phyloP scores from a whole-genome alignment of 2,329 filamentous ascomycete genomes.

The Aureobasidium sp. region DNA sequence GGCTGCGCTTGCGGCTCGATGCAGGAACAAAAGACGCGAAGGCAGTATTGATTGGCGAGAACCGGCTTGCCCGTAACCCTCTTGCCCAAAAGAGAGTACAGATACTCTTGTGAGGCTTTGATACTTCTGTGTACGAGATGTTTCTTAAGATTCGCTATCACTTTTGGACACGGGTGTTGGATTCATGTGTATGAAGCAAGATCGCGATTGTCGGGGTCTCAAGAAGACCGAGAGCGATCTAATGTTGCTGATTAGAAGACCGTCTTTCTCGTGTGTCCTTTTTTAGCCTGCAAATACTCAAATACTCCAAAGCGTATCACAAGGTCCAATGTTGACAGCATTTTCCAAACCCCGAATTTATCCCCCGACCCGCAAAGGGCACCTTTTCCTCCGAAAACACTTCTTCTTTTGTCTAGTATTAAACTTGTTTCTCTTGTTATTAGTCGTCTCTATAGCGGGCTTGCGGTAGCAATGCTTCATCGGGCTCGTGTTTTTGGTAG shows the following conservation, averaged over 20 bases:
- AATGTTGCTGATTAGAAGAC: not conserved
- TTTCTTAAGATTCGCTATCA: no score
- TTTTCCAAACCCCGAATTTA: not conserved
- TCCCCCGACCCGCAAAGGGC: not conserved
- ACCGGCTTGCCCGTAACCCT: not conserved
- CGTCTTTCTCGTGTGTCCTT: not conserved
- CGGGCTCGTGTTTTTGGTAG: conserved; percentile 12
- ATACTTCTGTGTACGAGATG: no score
- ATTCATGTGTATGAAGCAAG: no score
- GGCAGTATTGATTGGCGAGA: not conserved
- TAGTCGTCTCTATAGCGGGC: conserved; percentile 7
- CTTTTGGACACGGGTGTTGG: no score
- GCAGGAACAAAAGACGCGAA: conserved; percentile 3
- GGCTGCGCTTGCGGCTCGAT: not conserved
- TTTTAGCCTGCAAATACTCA: not conserved
- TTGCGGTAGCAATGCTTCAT: conserved; percentile 9
- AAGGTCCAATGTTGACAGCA: not conserved
- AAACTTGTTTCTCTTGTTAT: conserved; percentile 5
- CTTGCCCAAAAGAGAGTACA: not conserved
- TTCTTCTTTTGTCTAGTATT: conserved; percentile 8
- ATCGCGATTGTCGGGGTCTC: no score
- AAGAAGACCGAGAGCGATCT: not conserved
- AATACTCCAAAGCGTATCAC: not conserved
- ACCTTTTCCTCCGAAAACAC: not conserved
- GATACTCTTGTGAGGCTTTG: no score